These are phyloP conservation scores for Biancaea sappan DNA, from an alignment of 306 rosid species.

Conservation along the genomic window DNA sequence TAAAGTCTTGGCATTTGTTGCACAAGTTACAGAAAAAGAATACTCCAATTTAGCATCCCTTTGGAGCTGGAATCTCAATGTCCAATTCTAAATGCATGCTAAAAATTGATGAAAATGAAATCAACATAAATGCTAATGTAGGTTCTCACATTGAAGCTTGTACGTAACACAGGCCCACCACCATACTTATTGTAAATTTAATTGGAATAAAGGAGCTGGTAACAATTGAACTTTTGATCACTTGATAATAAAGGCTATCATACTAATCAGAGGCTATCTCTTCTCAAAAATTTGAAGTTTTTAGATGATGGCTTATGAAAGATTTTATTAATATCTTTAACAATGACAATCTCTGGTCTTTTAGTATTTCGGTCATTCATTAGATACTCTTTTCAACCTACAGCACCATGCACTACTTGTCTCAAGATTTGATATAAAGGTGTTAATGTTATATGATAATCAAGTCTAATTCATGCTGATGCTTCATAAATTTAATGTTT, in stretches of 20 bases:
- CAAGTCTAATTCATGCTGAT: conserved; percentile 7
- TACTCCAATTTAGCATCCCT: conserved; percentile 9
- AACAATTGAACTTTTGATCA: background rate
- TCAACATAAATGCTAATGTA: too few species aligned
- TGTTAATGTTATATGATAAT: background rate
- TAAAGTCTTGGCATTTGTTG: conserved; percentile 18
- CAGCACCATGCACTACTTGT: conserved; percentile 1
- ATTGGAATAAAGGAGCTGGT: background rate
- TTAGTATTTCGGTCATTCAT: background rate
- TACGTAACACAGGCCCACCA: background rate
- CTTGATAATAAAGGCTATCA: background rate
- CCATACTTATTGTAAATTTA: too few species aligned
- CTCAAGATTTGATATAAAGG: conserved; percentile 14
- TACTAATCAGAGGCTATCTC: background rate
- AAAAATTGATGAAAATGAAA: conserved; percentile 26
- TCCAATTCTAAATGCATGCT: conserved; percentile 9
- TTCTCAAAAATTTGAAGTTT: background rate
- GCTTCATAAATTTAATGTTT: conserved; percentile 8
- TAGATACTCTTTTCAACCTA: conserved; percentile 1
- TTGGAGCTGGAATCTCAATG: conserved; percentile 6
- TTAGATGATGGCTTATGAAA: background rate
- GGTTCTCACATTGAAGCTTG: background rate
- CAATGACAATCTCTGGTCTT: background rate
- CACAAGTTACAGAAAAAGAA: background rate
- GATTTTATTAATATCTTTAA: background rate